Evolutionary conservation across 78 protist genomes (phyloP).

Genomic region (Bodo saltans): DNA sequence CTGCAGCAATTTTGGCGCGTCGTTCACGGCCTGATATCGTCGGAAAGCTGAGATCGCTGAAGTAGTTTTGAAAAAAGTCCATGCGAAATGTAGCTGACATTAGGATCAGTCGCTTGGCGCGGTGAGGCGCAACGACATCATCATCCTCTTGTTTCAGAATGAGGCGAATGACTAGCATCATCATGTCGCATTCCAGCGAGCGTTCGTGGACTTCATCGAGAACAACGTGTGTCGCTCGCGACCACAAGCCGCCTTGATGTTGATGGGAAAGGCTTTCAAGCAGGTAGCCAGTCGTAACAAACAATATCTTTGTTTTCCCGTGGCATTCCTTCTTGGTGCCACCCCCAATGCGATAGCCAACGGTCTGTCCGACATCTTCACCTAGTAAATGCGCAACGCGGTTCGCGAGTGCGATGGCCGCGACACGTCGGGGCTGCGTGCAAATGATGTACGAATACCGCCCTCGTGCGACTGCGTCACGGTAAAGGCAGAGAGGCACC

Average conservation of each 20-base stretch:
- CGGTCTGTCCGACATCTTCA: constrained; percentile 45
- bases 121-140: too few relatives aligned
- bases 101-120: too few relatives aligned
- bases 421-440: constrained; percentile 78
- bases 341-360: constrained; percentile 70
- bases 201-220: constrained; percentile 83
- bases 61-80: too few relatives aligned
- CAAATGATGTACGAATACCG: too few relatives aligned
- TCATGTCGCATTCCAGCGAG: constrained; percentile 59
- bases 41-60: too few relatives aligned
- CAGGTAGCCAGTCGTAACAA: constrained; percentile 70
- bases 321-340: too few relatives aligned
- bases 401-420: constrained; percentile 77
- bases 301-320: constrained; percentile 50
- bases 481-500: constrained; percentile 32
- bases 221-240: constrained; percentile 36
- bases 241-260: neutral
- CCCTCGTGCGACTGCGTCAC: too few relatives aligned
- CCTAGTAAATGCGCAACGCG: constrained; percentile 74
- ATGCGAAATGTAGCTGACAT: too few relatives aligned
- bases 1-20: too few relatives aligned
- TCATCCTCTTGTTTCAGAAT: too few relatives aligned
- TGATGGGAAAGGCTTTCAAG: neutral
- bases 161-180: constrained; percentile 49
- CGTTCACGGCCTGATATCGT: too few relatives aligned